These are phyloP conservation scores for Pleurozium schreberi DNA, from an alignment of 225 moss, liverwort and hornwort species.

Conservation along the genomic window DNA sequence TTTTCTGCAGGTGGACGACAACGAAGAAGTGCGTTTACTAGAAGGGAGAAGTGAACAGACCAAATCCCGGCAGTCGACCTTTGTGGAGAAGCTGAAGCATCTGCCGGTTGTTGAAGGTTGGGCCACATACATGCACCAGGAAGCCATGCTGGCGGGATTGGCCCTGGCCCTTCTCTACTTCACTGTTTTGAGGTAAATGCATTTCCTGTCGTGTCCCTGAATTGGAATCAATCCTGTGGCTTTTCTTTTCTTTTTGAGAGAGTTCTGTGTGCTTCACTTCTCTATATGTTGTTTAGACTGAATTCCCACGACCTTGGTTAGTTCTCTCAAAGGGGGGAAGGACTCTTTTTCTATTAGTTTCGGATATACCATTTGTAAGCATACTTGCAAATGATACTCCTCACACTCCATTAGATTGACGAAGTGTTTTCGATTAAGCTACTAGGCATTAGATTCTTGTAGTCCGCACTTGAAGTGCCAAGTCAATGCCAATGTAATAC, in stretches of 20 bases:
- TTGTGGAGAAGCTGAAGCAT: conserved; percentile 33
- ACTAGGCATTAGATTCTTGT: neutral
- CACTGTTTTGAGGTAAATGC: conserved; percentile 73
- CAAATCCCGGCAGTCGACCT: neutral
- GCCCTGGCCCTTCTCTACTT: conserved; percentile 86
- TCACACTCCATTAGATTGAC: neutral
- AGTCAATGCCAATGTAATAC: neutral
- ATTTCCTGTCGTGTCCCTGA: neutral
- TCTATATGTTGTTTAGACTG: neutral
- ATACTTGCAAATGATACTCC: neutral
- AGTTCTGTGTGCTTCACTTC: neutral
- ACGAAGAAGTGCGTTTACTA: conserved; percentile 10
- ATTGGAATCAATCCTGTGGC: neutral
- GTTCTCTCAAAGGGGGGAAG: neutral
- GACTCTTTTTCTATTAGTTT: neutral
- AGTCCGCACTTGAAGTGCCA: neutral
- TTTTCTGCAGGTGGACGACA: conserved; percentile 17
- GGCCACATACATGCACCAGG: conserved; percentile 67
- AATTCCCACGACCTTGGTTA: neutral
- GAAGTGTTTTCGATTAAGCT: neutral
- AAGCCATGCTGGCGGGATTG: conserved; percentile 68
- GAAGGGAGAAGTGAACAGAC: neutral
- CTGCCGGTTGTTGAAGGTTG: conserved; percentile 57
- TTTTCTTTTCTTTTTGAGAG: neutral
- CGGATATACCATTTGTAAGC: neutral